Evolutionary conservation across 495 filamentous ascomycete species (phyloP).

Genomic region (Baudoinia panamericana): DNA sequence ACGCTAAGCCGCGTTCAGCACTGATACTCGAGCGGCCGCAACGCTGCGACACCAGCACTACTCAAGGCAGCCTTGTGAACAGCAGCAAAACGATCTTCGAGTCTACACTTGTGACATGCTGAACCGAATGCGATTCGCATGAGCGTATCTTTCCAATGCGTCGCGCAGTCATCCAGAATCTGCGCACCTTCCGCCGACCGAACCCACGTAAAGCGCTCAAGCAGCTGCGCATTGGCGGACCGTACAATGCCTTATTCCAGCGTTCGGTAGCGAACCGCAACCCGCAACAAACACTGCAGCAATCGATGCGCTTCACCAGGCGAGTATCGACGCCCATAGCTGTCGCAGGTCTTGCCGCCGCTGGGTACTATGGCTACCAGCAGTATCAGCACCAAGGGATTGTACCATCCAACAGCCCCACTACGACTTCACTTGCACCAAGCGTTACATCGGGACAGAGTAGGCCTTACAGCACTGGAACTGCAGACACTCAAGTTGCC

Average conservation of each 20-base stretch:
- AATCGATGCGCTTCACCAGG: constrained; percentile 16
- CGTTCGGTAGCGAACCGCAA: constrained; percentile 16
- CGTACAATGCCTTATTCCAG: constrained; percentile 19
- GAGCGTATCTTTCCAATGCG: constrained; percentile 17
- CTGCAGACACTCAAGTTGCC: background rate
- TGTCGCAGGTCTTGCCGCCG: constrained; percentile 13
- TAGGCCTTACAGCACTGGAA: background rate
- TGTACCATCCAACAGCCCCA: background rate
- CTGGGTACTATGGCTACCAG: constrained; percentile 16
- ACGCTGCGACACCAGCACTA: too few relatives aligned
- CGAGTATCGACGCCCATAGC: constrained; percentile 14
- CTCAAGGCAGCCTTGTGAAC: too few relatives aligned
- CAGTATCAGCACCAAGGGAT: background rate
- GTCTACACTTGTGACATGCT: too few relatives aligned
- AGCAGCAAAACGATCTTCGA: too few relatives aligned
- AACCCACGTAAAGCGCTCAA: constrained; percentile 18
- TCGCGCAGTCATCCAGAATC: constrained; percentile 19
- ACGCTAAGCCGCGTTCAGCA: too few relatives aligned
- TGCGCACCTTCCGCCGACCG: constrained; percentile 21
- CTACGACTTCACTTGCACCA: background rate
- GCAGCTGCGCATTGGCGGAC: constrained; percentile 12
- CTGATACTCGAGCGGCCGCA: too few relatives aligned
- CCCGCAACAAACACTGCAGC: constrained; percentile 9
- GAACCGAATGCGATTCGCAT: too few relatives aligned
- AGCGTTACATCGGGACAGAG: constrained; percentile 4